Conservation (phyloP, 441 rosid genomes). For the Brassica hybrid region DNA sequence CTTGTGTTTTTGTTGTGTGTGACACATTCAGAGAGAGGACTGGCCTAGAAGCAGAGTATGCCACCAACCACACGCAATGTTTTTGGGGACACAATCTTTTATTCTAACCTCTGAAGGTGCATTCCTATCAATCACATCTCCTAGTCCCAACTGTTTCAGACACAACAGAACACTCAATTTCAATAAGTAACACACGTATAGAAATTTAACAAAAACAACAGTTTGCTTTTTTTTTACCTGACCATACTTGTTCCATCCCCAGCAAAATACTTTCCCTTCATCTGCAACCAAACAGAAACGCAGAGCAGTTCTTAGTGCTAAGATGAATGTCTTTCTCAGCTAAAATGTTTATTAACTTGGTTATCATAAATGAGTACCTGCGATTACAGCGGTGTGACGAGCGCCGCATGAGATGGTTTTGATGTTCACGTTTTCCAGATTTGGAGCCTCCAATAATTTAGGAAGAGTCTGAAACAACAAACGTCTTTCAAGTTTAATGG, state of each 20-base stretch:
- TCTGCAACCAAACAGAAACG: slow-evolving; percentile 54
- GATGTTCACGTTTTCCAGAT: slow-evolving; percentile 65
- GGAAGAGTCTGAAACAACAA: slow-evolving; percentile 73
- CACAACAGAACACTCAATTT: slow-evolving; percentile 2
- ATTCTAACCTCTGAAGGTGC: slow-evolving; percentile 70
- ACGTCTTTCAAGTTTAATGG: slow-evolving; percentile 37
- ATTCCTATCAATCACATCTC: slow-evolving; percentile 88
- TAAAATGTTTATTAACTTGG: neutral
- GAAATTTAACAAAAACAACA: neutral
- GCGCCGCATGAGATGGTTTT: slow-evolving; percentile 87
- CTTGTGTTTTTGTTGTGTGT: neutral
- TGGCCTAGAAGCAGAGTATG: slow-evolving; percentile 85
- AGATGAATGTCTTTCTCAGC: slow-evolving; percentile 11
- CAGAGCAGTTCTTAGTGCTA: neutral
- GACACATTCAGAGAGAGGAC: slow-evolving; percentile 54
- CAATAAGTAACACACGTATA: neutral
- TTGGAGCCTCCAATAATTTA: slow-evolving; percentile 84
- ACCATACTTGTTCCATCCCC: slow-evolving; percentile 99
- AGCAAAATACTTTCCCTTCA: slow-evolving; percentile 76
- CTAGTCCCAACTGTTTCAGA: slow-evolving; percentile 83
- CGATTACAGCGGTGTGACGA: slow-evolving; percentile 78
- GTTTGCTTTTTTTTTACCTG: slow-evolving; percentile 60
- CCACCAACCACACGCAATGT: slow-evolving; percentile 98
- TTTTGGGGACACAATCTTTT: slow-evolving; percentile 65
- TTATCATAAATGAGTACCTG: slow-evolving; percentile 55